Evolutionary conservation across 2,329 filamentous ascomycete genomes (phyloP).

Genomic region (Fusarium nodosum): DNA sequence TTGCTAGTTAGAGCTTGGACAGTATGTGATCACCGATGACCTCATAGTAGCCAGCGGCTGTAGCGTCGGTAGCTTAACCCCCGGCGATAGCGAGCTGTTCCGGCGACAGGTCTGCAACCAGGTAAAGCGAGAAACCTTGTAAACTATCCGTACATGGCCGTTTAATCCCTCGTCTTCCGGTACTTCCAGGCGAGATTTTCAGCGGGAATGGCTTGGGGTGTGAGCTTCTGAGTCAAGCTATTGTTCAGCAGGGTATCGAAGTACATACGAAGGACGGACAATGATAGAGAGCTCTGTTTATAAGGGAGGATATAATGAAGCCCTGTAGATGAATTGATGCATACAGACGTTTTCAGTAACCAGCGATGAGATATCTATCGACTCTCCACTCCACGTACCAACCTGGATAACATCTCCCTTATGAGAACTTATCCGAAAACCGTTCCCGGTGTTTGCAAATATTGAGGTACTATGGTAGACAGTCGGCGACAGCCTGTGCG

Average conservation of each 20-base stretch:
- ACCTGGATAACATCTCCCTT: constrained; percentile 7
- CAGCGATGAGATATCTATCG: constrained; percentile 30
- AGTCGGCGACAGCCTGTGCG: background rate
- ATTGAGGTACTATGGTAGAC: background rate
- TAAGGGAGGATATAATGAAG: constrained; percentile 12
- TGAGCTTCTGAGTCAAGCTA: constrained; percentile 4
- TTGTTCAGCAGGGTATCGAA: constrained; percentile 1
- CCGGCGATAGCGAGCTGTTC: constrained; percentile 33
- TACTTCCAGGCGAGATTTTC: constrained; percentile 30
- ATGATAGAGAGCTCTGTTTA: constrained; percentile 4
- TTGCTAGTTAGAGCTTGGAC: background rate
- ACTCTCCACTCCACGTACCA: constrained; percentile 29
- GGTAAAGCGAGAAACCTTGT: constrained; percentile 34
- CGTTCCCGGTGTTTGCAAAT: background rate
- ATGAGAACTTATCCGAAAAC: background rate
- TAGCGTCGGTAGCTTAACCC: constrained; percentile 30
- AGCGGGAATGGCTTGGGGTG: constrained; percentile 6
- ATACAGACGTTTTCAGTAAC: constrained; percentile 37
- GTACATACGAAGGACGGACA: background rate
- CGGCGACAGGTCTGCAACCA: constrained; percentile 46
- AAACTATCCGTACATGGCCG: constrained; percentile 22
- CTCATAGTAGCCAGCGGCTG: constrained; percentile 44
- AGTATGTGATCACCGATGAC: constrained; percentile 36
- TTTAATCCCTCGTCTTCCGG: constrained; percentile 40
- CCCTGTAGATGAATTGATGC: constrained; percentile 37